Evolutionary conservation across 257 asterid species (phyloP), one percentile per base, ranked within the genome.

Genomic region (Solanum tarijense): DNA sequence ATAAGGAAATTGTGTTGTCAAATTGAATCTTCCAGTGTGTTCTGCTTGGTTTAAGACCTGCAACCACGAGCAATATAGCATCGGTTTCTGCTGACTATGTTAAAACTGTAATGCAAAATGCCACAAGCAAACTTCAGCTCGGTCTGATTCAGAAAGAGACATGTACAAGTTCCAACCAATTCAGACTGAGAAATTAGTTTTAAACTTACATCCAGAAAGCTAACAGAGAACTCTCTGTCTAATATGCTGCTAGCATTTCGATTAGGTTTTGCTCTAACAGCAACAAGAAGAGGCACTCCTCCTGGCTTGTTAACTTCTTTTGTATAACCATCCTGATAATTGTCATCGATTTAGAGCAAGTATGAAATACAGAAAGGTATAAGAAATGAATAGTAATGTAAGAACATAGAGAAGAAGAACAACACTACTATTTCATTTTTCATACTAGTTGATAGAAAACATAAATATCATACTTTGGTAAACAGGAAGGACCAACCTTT

Each of bases 321-420:
- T 9, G 99, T 94, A 86, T 92, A 94, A 38, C 98, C 98, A 90
- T 96, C 98, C 99, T 96, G 89, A 88, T 88, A 55, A 23, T 27
- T 23, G 73, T 6, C 84, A 25, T 13, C 62, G 2, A 25, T 8
- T 65, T 41, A 79, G 79, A 78, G 2, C 18, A 39, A 11, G 35
- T 23, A 31, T 27, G 62, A 72, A 78, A 41, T 18, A 68, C 60
- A 48, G 41, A 55, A 48, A 41, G 48, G 16, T 25, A 29, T 10
- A 10, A 16, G 12, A 52, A 34, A 34, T 13, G 8, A 52, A 74
- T n/a, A n/a, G 12, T 5, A 35, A 48, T 60, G 39, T 60, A 76
- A 76, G 60, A 39, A 39, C 35, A 39, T 23, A 39, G 11, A 39
- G 35, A 25, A 76, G 43, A 76, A 76, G 12, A 75, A 36, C 60